Percentiles rank a stretch among this genome's conserved stretches.
phyloP scores from a whole-genome alignment of 2,329 filamentous ascomycete genomes.

The Nothopassalora personata region DNA sequence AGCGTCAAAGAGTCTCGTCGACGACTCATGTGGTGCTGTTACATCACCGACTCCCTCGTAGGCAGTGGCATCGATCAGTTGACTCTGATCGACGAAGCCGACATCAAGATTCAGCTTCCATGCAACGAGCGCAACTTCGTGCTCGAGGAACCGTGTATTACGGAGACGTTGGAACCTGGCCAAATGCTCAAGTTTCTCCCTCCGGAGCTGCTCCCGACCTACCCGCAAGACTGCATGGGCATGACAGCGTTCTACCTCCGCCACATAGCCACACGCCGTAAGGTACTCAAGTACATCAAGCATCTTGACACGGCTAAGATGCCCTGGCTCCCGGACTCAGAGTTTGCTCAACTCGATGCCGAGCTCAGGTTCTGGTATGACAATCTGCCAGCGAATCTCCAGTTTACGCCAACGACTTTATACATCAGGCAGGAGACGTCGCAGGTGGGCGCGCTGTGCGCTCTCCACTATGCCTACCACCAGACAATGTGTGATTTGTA shows the following conservation, averaged over 20 bases:
- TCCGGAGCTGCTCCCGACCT: conserved; percentile 17
- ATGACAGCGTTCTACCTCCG: conserved; percentile 24
- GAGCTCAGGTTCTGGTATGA: conserved; percentile 22
- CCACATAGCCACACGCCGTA: conserved; percentile 21
- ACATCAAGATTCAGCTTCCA: conserved; percentile 25
- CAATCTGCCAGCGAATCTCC: conserved; percentile 21
- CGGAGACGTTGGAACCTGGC: conserved; percentile 20
- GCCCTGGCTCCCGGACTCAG: conserved; percentile 22
- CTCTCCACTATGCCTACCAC: conserved; percentile 22
- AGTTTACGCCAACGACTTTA: conserved; percentile 22
- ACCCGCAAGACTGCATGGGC: conserved; percentile 23
- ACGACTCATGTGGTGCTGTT: conserved; percentile 25
- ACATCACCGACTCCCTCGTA: conserved; percentile 22
- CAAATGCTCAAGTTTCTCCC: conserved; percentile 21
- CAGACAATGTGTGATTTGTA: conserved; percentile 26
- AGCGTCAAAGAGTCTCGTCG: conserved; percentile 25
- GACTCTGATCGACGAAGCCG: conserved; percentile 22
- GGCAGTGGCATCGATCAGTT: conserved; percentile 24
- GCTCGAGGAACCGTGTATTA: conserved; percentile 23
- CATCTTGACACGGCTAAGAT: conserved; percentile 20
- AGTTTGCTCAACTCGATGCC: conserved; percentile 22
- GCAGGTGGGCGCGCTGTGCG: conserved; percentile 21
- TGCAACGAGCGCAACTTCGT: conserved; percentile 24
- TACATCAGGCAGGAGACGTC: conserved; percentile 25
- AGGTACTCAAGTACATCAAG: conserved; percentile 24